A percentile compares a stretch with the other conserved stretches of the same genome.
These are phyloP conservation scores for Ambrosiella xylebori DNA, from an alignment of 2,329 filamentous ascomycete genomes.

Conservation along the genomic window DNA sequence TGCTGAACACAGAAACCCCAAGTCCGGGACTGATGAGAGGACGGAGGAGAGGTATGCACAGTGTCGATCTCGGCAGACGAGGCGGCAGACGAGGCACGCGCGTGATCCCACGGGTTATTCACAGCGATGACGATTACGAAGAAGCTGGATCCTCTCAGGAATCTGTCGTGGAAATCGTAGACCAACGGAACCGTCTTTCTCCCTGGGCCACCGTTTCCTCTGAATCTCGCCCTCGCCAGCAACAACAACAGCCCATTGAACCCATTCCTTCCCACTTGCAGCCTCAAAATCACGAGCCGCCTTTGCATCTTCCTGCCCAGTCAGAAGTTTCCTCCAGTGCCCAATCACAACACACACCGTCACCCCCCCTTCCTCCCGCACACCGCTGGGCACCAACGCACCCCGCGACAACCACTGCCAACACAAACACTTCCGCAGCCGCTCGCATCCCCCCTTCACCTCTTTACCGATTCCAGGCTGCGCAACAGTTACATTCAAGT, in stretches of 20 bases:
- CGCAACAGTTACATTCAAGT: not conserved
- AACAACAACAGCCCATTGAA: not conserved
- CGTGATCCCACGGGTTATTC: not conserved
- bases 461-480: not conserved
- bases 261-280: not conserved
- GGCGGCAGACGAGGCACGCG: not conserved
- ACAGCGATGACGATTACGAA: conserved; percentile 2
- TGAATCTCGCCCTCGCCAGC: not conserved
- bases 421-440: not conserved
- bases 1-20: not conserved
- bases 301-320: not conserved
- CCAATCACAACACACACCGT: not conserved
- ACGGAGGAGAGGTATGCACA: not conserved
- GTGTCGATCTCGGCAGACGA: not conserved
- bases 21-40: not conserved
- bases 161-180: not conserved
- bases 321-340: not conserved
- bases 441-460: not conserved
- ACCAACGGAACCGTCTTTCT: not conserved
- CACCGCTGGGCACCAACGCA: not conserved
- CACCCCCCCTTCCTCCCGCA: not conserved
- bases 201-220: not conserved
- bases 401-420: not conserved
- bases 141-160: not conserved
- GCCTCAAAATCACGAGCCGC: not conserved